These are phyloP conservation scores for Chrysosporium queenslandicum DNA, from an alignment of 2,329 filamentous ascomycete species.

Conservation along the genomic window DNA sequence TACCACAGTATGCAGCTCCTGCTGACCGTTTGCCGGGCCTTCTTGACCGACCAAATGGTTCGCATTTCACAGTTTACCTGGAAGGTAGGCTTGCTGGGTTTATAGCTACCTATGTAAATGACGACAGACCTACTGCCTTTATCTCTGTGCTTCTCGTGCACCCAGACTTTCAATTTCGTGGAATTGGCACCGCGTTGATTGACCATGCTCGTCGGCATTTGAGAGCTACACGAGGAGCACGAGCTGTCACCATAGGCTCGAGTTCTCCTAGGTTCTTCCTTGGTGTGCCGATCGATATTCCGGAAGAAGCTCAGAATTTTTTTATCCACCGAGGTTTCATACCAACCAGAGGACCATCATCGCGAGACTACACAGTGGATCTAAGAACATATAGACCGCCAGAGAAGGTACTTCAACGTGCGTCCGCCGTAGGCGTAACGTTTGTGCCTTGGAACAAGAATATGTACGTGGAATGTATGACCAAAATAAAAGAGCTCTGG, in stretches of 20 bases:
- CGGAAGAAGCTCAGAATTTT: slow-evolving; percentile 29
- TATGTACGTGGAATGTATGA: slow-evolving; percentile 16
- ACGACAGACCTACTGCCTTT: slow-evolving; percentile 14
- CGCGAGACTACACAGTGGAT: slow-evolving; percentile 35
- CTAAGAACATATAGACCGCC: slow-evolving; percentile 30
- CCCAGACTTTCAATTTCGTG: slow-evolving; percentile 20
- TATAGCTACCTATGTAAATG: slow-evolving; percentile 15
- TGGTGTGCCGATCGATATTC: slow-evolving; percentile 34
- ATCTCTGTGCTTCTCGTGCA: slow-evolving; percentile 20
- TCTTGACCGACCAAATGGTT: slow-evolving; percentile 13
- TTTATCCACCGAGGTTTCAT: slow-evolving; percentile 36
- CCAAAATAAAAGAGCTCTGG: slow-evolving; percentile 14
- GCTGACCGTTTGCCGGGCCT: slow-evolving; percentile 7
- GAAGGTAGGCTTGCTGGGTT: slow-evolving; percentile 11
- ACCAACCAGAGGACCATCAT: slow-evolving; percentile 20
- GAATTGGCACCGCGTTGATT: slow-evolving; percentile 19
- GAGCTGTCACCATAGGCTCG: slow-evolving; percentile 23
- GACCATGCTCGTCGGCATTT: slow-evolving; percentile 13
- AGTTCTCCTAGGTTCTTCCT: slow-evolving; percentile 40
- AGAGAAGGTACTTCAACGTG: slow-evolving; percentile 29
- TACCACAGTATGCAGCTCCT: slow-evolving; percentile 15
- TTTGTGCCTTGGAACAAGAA: slow-evolving; percentile 15
- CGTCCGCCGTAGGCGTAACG: slow-evolving; percentile 17
- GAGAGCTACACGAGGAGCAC: not conserved
- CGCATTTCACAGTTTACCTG: slow-evolving; percentile 10